These are phyloP conservation scores for Trapa bicornis DNA, from an alignment of 345 rosid species.

Conservation along the genomic window DNA sequence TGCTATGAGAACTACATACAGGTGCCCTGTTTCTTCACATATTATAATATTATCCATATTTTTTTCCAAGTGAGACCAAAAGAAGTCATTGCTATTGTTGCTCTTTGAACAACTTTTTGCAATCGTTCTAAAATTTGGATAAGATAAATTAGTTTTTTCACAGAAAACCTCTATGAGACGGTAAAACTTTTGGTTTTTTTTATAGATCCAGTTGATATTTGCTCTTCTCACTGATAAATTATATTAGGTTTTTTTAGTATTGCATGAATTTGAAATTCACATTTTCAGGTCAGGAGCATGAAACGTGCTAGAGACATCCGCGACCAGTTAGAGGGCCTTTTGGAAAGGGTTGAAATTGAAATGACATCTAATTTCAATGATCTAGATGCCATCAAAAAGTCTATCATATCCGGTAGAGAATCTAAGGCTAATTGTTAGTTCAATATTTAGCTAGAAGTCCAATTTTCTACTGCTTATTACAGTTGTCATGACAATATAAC, in stretches of 20 bases:
- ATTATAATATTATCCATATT: not conserved
- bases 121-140: not conserved
- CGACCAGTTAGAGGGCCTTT: conserved; percentile 87
- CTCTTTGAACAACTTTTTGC: not conserved
- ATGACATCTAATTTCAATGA: conserved; percentile 47
- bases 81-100: not conserved
- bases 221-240: not conserved
- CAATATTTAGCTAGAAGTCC: not conserved
- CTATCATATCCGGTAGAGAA: conserved; percentile 62
- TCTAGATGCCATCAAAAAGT: conserved; percentile 61
- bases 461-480: conserved; percentile 3
- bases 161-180: not conserved
- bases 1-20: conserved; percentile 96
- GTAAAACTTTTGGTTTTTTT: not conserved
- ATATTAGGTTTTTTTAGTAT: not conserved
- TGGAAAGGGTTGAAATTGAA: conserved; percentile 96
- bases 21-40: conserved; percentile 22
- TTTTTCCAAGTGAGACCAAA: not conserved
- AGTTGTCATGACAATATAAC: conserved; percentile 9
- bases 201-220: not conserved
- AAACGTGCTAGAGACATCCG: conserved; percentile 92
- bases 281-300: conserved; percentile 85
- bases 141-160: not conserved
- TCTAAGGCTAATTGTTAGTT: not conserved
- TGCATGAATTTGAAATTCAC: not conserved